Base-by-base conservation (phyloP, 2,329 filamentous ascomycete species). In the Macrophomina pseudophaseolina region DNA sequence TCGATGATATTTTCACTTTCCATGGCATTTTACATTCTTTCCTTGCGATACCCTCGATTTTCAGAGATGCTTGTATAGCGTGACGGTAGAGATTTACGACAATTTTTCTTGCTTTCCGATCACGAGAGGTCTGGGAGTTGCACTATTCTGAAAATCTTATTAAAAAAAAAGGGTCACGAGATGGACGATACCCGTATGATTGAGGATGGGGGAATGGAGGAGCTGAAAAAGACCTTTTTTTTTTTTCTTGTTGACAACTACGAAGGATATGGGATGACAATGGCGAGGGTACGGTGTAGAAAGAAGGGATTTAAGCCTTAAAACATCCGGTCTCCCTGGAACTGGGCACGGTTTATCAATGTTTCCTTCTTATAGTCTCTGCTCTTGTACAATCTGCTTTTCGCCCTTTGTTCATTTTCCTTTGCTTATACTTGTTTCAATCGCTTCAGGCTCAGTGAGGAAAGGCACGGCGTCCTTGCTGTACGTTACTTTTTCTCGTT, bases 1-100 rank as follows among this genome's bases (percentile, higher is more conserved):
- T 14, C 14, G 40, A 59, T 23, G 30, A 33, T 3, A 9, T 42
- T 58, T 23, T 18, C 16, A 16, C 9, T 42, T 42, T 56, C 5
- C 33, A 49, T 33, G 53, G 54, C 54, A 32, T 59, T 46, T 33
- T 23, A 59, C 38, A 35, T 59, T 59, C 54, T 59, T 59, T 63
- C 58, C 32, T 63, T 63, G 58, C 58, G 58, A 63, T 63, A 63
- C 58, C 58, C 58, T 42, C n/a, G 14, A 32, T 59, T 30, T 33
- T 11, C 18, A 59, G 46, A 44, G 59, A 49, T 51, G 35, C 48
- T 49, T 63, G 59, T 63, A 63, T 44, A 63, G 59, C 59, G 59
- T 63, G 35, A 49, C 44, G 44, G 40, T 63, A 63, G 59, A 51
- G 23, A n/a, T 28, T 33, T 30, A 51, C 44, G 59, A 30, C 44